Conservation (phyloP, 75 land plant genomes). For the Ceratopteris richardii region DNA sequence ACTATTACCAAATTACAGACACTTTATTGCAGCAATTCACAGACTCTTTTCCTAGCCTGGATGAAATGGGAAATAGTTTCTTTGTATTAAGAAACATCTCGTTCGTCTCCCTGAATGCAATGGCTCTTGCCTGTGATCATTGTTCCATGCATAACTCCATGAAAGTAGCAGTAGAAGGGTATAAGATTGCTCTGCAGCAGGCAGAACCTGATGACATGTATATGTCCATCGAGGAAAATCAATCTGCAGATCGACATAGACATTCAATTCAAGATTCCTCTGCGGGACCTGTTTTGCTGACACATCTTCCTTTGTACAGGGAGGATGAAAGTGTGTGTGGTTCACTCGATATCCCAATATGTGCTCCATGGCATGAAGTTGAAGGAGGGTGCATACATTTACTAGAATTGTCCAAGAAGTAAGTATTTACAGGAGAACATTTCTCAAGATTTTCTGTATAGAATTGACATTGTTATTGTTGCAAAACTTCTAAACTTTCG, state of each 20-base stretch:
- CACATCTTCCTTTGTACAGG: slow-evolving; percentile 56
- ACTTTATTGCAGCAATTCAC: slow-evolving; percentile 27
- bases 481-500: too few species aligned
- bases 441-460: too few species aligned
- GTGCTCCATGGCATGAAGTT: slow-evolving; percentile 25
- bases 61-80: slow-evolving; percentile 34
- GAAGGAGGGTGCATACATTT: slow-evolving; percentile 13
- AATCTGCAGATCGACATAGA: background rate
- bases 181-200: slow-evolving; percentile 18
- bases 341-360: slow-evolving; percentile 20
- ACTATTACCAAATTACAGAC: slow-evolving; percentile 18
- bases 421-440: too few species aligned
- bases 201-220: too few species aligned
- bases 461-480: too few species aligned
- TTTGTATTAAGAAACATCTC: slow-evolving; percentile 43
- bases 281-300: slow-evolving; percentile 42
- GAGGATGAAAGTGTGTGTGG: slow-evolving; percentile 7
- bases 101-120: slow-evolving; percentile 54
- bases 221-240: background rate
- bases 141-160: slow-evolving; percentile 34
- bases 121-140: slow-evolving; percentile 42
- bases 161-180: slow-evolving; percentile 40
- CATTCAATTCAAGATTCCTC: background rate
- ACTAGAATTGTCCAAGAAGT: background rate
- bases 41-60: slow-evolving; percentile 45